Base-by-base conservation (phyloP, 371 early-diverging fungal species). In the Rozella allomycis region DNA sequence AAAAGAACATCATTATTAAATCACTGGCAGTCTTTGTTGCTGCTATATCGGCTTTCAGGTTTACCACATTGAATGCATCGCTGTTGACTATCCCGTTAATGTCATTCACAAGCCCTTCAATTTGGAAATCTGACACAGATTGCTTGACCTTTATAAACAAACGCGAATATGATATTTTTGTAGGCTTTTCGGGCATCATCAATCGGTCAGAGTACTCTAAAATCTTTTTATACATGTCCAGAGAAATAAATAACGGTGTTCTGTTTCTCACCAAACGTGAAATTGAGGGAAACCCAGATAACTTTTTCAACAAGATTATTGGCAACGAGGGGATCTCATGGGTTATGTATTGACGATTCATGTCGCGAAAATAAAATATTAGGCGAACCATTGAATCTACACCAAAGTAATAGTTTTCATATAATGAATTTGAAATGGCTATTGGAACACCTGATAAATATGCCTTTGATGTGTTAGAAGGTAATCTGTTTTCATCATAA, bases 1-100 rank as follows among this genome's bases (percentile, higher is more conserved):
- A 30, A 19, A 44, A 48, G 2, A 44, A 23, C n/a, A 36, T 18
- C 13, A 25, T 37, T 29, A 43, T 35, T 5, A 28, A 28, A 12
- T 7, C 7, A 6, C 13, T 12, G 13, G 28, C 28, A 8, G 6
- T 23, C 8, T 22, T 19, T 17, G n/a, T 18, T 7, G n/a, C 3
- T 16, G 23, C 33, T 10, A 12, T 19, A 13, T 18, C 10, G 0
- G 23, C 8, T n/a, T 23, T 20, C 0, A 19, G 12, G 1, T 23
- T 18, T 10, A 12, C 14, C 7, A 32, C 33, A 16, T 14, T n/a
- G 13, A 38, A 8, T n/a, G 34, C n/a, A n/a, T 28, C 17, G 12
- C 38, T 20, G 14, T 14, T 23, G 6, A 41, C 14, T 10, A 29
- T 26, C 9, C 13, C 38, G 11, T 27, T 41, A 10, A 41, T 8